Base-by-base conservation (phyloP, 352 stramenopile species). In the Pythium folliculosum region DNA sequence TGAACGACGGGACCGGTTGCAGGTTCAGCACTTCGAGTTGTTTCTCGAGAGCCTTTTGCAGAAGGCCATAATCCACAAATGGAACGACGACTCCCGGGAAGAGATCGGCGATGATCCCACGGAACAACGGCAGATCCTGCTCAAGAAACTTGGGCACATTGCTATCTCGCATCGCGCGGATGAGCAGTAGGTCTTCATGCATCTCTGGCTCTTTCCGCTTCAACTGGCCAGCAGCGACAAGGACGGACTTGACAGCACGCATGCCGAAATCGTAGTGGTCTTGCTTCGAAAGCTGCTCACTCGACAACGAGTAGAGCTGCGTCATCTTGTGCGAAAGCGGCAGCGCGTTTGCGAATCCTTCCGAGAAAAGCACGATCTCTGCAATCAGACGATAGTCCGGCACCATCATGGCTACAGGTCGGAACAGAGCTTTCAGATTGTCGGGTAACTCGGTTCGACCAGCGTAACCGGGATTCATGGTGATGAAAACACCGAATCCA, bases 131-230 rank as follows among this genome's bases (percentile, higher is more conserved):
- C 44, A 99, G 96, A 73, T 99, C 96, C 43, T 97, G 94, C 3
- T 85, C 90, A 9, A 99, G 67, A 72, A 99, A 99, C 65, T 99
- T 99, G 3, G 95, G 91, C 35, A 98, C 71, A 63, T 99, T 99
- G 5, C 98, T 95, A 65, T 99, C 96, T 57, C 98, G 96, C 43
- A 99, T 85, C 1, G 94, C 90, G 9, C 94, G 80, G 16, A 99
- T 69, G 14, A 98, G 72, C 16, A 99, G 72, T 3, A 98, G 85
- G 40, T 98, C 93, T 67, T 99, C 96, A 32, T 95, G 81, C 72
- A 98, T 94, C 25, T 98, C 84, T 2, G 86, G 88, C 48, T 97
- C 90, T 5, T 92, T 87, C 10, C 94, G 88, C 69, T 99, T 99
- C 35, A 94, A 70, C 63, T 96, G 92, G 13, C 90, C 89, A 17